phyloP scores from a whole-genome alignment of 495 filamentous ascomycete species.

The Penicillium roqueforti region DNA sequence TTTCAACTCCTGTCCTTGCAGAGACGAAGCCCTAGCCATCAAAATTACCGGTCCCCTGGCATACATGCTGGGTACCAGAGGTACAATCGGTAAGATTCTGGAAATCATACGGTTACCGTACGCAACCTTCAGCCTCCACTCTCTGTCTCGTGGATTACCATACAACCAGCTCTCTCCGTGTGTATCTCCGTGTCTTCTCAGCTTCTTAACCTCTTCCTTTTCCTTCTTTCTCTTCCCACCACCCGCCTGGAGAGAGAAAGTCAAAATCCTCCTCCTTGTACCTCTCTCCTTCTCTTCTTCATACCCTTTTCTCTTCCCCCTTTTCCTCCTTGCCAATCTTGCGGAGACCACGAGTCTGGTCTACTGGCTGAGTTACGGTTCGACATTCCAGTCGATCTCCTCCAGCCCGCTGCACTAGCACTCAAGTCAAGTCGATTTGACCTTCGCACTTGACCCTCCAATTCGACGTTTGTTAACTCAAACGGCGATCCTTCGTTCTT shows the following conservation, averaged over 20 bases:
- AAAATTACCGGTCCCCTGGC: slow-evolving; percentile 4
- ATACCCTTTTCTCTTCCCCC: slow-evolving; percentile 51
- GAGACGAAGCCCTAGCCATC: slow-evolving; percentile 8
- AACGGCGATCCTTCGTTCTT: slow-evolving; percentile 37
- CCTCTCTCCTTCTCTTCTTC: slow-evolving; percentile 34
- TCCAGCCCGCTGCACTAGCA: slow-evolving; percentile 31
- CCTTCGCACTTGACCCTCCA: slow-evolving; percentile 39
- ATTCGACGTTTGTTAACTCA: slow-evolving; percentile 49
- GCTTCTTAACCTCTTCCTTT: slow-evolving; percentile 32
- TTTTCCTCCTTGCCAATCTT: slow-evolving; percentile 52
- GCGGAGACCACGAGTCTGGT: slow-evolving; percentile 44
- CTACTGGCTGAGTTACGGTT: slow-evolving; percentile 17
- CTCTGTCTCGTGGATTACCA: slow-evolving; percentile 22
- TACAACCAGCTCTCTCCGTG: slow-evolving; percentile 25
- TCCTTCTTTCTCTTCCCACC: slow-evolving; percentile 42
- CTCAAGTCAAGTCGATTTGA: slow-evolving; percentile 48
- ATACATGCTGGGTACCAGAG: no score
- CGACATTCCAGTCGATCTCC: slow-evolving; percentile 33
- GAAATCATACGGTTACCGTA: neutral
- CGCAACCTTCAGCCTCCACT: slow-evolving; percentile 26
- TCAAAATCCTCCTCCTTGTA: slow-evolving; percentile 35
- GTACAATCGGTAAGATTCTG: no score
- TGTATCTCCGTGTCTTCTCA: slow-evolving; percentile 34
- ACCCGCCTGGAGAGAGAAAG: slow-evolving; percentile 50
- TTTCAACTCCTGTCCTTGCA: slow-evolving; percentile 28